Percentiles rank a stretch among this genome's conserved stretches.
phyloP scores from a whole-genome alignment of 495 filamentous ascomycete genomes.

The Aspergillus ellipticus region DNA sequence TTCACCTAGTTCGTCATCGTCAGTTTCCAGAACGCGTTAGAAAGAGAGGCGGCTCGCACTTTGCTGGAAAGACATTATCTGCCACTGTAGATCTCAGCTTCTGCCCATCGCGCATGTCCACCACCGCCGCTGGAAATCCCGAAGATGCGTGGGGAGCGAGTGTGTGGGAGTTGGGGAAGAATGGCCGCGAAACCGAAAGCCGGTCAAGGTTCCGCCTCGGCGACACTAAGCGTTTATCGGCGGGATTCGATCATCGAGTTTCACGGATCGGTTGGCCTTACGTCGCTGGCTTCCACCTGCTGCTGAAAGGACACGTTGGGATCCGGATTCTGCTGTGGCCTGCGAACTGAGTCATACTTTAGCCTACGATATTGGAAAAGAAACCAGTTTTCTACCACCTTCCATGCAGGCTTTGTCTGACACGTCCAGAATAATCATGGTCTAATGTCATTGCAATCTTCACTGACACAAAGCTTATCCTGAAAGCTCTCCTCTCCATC shows the following conservation, averaged over 20 bases:
- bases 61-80: conserved; percentile 41
- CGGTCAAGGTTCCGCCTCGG: neutral
- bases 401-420: neutral
- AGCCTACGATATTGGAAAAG: neutral
- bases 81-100: conserved; percentile 23
- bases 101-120: conserved; percentile 25
- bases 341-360: too few relatives aligned
- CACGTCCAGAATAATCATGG: neutral
- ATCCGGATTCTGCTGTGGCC: too few relatives aligned
- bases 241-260: neutral
- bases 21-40: neutral
- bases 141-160: neutral
- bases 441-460: neutral
- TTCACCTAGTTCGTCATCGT: conserved; percentile 29
- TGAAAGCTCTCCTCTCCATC: neutral
- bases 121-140: neutral
- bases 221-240: neutral
- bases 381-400: neutral
- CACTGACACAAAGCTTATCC: neutral
- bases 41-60: conserved; percentile 9
- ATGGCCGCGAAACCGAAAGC: neutral
- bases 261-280: neutral
- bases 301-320: neutral
- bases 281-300: neutral
- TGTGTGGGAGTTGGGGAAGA: neutral